Conservation (phyloP, 2,329 filamentous ascomycete species). For the Fusarium sulawesiense region DNA sequence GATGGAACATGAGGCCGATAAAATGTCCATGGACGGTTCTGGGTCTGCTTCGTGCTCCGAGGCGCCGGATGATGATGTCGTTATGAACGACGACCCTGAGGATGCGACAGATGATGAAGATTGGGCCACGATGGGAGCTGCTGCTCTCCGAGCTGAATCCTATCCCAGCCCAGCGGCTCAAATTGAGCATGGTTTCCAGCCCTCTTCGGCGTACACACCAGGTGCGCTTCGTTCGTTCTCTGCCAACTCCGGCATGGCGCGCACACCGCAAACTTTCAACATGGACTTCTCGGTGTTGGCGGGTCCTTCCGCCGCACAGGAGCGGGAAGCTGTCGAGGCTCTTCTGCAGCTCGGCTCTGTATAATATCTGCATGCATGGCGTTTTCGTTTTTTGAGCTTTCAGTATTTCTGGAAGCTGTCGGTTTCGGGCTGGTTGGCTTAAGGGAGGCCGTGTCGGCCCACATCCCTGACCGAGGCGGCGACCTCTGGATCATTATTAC, state of each 20-base stretch:
- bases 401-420: conserved; percentile 36
- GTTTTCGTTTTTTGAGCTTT: conserved; percentile 52
- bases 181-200: conserved; percentile 58
- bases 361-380: conserved; percentile 70
- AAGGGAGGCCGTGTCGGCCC: conserved; percentile 49
- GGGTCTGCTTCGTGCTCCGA: conserved; percentile 81
- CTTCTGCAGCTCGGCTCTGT: conserved; percentile 84
- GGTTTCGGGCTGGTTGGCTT: conserved; percentile 48
- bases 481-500: conserved; percentile 46
- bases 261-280: conserved; percentile 62
- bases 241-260: conserved; percentile 63
- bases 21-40: conserved; percentile 86
- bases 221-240: conserved; percentile 63
- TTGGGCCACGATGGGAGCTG: conserved; percentile 90
- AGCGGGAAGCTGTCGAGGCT: conserved; percentile 84
- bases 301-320: conserved; percentile 72
- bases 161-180: conserved; percentile 68
- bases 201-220: conserved; percentile 61
- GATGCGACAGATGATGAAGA: conserved; percentile 96
- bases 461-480: conserved; percentile 48
- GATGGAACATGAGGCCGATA: conserved; percentile 88
- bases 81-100: conserved; percentile 79
- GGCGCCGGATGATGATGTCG: conserved; percentile 73
- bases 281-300: conserved; percentile 64
- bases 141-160: conserved; percentile 78